Conservation (phyloP, 768 basidiomycete genomes). For the Tephrocybe sp. region DNA sequence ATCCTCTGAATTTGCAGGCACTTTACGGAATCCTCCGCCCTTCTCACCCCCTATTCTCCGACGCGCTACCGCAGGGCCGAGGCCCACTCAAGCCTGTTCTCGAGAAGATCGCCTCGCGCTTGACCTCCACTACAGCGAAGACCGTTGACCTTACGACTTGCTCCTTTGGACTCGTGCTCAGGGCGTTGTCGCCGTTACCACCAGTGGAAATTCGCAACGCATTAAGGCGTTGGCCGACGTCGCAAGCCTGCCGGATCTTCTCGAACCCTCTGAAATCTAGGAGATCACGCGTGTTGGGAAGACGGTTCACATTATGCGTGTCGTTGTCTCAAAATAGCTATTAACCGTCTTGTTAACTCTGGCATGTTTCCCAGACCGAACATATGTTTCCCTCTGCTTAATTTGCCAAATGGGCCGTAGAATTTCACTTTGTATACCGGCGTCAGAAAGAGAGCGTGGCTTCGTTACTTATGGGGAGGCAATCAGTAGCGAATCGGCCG, state of each 20-base stretch:
- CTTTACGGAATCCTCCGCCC: conserved; percentile 37
- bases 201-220: conserved; percentile 30
- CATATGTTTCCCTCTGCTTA: conserved; percentile 36
- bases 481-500: no score
- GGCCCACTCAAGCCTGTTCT: conserved; percentile 40
- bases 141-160: conserved; percentile 12
- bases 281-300: conserved; percentile 35
- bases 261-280: conserved; percentile 29
- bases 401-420: conserved; percentile 24
- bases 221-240: conserved; percentile 31
- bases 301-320: conserved; percentile 34
- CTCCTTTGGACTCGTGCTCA: conserved; percentile 34
- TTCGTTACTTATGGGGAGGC: no score
- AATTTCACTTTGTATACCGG: no score
- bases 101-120: conserved; percentile 22
- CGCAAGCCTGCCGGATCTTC: conserved; percentile 26
- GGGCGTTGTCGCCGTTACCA: conserved; percentile 31
- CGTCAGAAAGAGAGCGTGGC: neutral
- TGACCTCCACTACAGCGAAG: conserved; percentile 4
- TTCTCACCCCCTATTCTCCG: conserved; percentile 36
- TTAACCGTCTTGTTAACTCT: neutral
- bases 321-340: neutral
- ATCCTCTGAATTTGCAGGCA: conserved; percentile 32
- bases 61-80: conserved; percentile 34
- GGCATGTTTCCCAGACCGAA: conserved; percentile 22